These are phyloP conservation scores for Fagopyrum homotropicum DNA, from an alignment of 148 eudicot species.

Conservation along the genomic window DNA sequence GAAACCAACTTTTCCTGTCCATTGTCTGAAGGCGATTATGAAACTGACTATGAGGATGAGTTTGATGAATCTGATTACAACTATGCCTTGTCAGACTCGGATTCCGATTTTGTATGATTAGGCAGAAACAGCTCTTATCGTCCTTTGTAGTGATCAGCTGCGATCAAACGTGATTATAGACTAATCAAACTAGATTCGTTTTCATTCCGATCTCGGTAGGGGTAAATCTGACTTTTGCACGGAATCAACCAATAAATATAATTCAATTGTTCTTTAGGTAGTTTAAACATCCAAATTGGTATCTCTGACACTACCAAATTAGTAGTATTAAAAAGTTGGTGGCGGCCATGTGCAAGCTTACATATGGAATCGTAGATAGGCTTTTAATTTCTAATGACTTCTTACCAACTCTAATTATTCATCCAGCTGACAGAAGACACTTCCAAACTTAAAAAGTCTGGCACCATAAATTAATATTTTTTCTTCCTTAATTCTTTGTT, in stretches of 20 bases:
- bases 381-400: neutral
- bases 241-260: neutral
- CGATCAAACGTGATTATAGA: no score
- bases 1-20: constrained; percentile 14
- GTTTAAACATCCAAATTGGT: neutral
- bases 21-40: constrained; percentile 18
- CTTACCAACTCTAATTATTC: neutral
- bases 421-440: neutral
- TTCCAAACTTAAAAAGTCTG: neutral
- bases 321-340: neutral
- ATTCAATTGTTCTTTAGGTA: neutral
- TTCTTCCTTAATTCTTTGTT: neutral
- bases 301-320: neutral
- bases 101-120: neutral
- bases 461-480: neutral
- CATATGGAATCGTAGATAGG: neutral
- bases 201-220: no score
- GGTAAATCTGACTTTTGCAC: neutral
- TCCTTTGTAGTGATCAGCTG: neutral
- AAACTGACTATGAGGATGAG: constrained; percentile 22
- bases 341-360: neutral
- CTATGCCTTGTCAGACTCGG: constrained; percentile 10
- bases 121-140: neutral
- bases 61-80: constrained; percentile 9
- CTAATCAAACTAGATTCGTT: no score